Conservation (phyloP, 176 grass and related monocot species). For the Carex kokanica region DNA sequence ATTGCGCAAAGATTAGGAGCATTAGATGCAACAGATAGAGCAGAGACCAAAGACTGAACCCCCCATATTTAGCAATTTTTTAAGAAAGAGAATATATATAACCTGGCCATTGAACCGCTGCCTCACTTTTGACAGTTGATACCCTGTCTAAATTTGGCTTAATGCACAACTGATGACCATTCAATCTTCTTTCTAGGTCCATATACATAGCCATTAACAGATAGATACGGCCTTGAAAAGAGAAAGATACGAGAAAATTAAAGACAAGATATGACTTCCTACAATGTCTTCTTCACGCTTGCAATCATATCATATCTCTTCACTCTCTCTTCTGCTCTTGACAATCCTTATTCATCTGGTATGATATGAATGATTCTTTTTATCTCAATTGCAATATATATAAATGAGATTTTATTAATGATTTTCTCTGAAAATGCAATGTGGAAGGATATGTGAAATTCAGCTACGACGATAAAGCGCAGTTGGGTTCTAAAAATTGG, state of each 20-base stretch:
- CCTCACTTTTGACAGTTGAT: conserved; percentile 19
- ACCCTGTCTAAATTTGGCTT: conserved; percentile 18
- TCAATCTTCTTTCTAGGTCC: not conserved
- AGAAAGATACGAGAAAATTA: not conserved
- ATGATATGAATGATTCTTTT: not conserved
- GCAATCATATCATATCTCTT: conserved; percentile 13
- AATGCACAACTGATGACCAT: conserved; percentile 3
- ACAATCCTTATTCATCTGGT: not conserved
- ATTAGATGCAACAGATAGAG: not conserved
- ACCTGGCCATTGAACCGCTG: conserved; percentile 19
- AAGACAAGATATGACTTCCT: conserved; percentile 19
- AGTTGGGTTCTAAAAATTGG: conserved; percentile 53
- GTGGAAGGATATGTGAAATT: conserved; percentile 12
- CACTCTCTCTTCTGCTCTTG: not conserved
- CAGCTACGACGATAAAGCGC: not conserved
- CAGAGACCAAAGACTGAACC: not conserved
- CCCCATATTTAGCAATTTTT: conserved; percentile 9
- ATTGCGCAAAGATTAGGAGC: not conserved
- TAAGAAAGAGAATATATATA: conserved; percentile 1
- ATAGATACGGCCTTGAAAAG: not conserved
- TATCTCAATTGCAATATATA: not conserved
- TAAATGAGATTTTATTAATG: not conserved
- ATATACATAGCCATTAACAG: conserved; percentile 28
- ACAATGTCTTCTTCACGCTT: conserved; percentile 17
- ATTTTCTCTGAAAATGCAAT: conserved; percentile 4